phyloP scores from a whole-genome alignment of 306 rosid species.

The Morella rubra region DNA sequence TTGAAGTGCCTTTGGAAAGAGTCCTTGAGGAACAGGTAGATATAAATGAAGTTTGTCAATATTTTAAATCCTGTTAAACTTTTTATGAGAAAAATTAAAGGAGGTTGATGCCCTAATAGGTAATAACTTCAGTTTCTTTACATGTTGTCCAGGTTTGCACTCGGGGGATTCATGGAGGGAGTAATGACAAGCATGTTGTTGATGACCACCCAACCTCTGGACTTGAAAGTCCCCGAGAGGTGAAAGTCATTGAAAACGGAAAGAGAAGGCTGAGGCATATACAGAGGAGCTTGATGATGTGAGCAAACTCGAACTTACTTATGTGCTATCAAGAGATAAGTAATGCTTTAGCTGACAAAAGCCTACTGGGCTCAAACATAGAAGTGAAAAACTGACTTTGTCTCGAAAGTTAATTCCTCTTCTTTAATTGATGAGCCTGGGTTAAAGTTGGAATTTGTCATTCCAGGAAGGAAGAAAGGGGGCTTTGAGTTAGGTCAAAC shows the following conservation, averaged over 20 bases:
- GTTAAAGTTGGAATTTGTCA: background rate
- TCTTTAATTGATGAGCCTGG: slow-evolving; percentile 11
- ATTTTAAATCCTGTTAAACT: slow-evolving; percentile 20
- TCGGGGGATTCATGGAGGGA: slow-evolving; percentile 40
- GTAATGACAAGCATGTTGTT: slow-evolving; percentile 29
- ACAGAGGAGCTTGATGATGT: slow-evolving; percentile 84
- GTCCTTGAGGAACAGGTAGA: slow-evolving; percentile 57
- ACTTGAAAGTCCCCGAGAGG: slow-evolving; percentile 41
- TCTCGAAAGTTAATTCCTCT: background rate
- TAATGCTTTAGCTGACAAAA: slow-evolving; percentile 3
- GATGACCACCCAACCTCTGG: slow-evolving; percentile 28
- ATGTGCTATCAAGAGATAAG: slow-evolving; percentile 15
- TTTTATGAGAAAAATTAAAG: background rate
- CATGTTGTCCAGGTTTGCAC: slow-evolving; percentile 22
- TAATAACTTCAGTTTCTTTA: slow-evolving; percentile 11
- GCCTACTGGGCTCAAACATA: background rate
- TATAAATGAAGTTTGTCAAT: slow-evolving; percentile 5
- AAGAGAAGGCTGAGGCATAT: slow-evolving; percentile 80
- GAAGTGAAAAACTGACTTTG: background rate
- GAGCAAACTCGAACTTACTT: slow-evolving; percentile 40
- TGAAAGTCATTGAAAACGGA: slow-evolving; percentile 52
- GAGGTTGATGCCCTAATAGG: slow-evolving; percentile 17
- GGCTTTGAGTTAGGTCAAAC: no score
- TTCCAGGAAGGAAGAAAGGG: slow-evolving; percentile 18
- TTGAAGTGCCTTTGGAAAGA: slow-evolving; percentile 44